Conservation (phyloP, 2,329 filamentous ascomycete species). For the Phialemoniopsis sp. region DNA sequence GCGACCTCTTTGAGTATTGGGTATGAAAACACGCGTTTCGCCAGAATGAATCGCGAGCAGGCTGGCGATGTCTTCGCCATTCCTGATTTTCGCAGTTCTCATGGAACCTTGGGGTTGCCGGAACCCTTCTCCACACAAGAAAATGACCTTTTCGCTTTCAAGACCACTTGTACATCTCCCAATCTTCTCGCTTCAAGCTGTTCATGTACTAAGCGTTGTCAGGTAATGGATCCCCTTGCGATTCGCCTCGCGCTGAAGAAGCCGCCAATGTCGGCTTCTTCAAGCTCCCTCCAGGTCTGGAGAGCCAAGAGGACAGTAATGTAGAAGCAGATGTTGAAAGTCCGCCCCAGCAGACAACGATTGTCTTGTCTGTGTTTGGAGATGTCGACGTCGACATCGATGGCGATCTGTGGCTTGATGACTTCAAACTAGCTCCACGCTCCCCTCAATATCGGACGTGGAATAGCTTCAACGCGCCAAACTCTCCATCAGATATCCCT, state of each 20-base stretch:
- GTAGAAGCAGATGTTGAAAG: constrained; percentile 3
- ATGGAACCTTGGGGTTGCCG: too few species aligned
- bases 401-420: constrained; percentile 43
- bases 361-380: background rate
- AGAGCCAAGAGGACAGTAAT: background rate
- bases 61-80: constrained; percentile 57
- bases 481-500: constrained; percentile 29
- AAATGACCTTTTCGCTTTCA: constrained; percentile 38
- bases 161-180: constrained; percentile 25
- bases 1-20: background rate
- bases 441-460: constrained; percentile 56
- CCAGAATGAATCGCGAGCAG: constrained; percentile 36
- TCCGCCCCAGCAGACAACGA: too few species aligned
- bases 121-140: constrained; percentile 1
- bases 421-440: too few species aligned
- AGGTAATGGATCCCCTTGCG: constrained; percentile 6
- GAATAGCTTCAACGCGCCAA: constrained; percentile 57
- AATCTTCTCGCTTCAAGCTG: too few species aligned
- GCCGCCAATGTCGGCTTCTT: constrained; percentile 32
- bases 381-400: constrained; percentile 4
- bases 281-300: constrained; percentile 28
- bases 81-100: constrained; percentile 53
- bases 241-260: background rate
- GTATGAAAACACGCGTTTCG: constrained; percentile 6
- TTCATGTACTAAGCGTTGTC: background rate